phyloP scores from a whole-genome alignment of 768 basidiomycete genomes.

The Lenzites betulinus region DNA sequence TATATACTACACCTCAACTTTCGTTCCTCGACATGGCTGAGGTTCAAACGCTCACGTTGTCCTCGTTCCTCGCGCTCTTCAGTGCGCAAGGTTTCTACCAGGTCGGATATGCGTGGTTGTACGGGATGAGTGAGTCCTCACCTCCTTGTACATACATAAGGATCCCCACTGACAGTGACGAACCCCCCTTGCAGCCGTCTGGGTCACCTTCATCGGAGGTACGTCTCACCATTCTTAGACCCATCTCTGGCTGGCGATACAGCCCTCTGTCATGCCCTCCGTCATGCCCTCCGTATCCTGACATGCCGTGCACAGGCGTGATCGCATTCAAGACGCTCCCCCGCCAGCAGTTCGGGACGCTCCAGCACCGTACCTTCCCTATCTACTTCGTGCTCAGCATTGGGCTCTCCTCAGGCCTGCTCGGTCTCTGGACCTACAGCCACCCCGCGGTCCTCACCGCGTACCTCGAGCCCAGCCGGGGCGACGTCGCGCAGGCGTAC shows the following conservation, averaged over 20 bases:
- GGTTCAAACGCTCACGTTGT: conserved; percentile 19
- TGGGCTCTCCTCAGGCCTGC: conserved; percentile 51
- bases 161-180: too few species aligned
- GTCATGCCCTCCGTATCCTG: neutral
- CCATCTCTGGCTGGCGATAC: too few species aligned
- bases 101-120: conserved; percentile 61
- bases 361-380: conserved; percentile 77
- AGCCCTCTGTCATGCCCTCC: too few species aligned
- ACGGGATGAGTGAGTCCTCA: conserved; percentile 64
- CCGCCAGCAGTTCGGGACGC: conserved; percentile 71
- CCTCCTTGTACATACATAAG: neutral
- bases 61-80: conserved; percentile 27
- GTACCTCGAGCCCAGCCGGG: conserved; percentile 46
- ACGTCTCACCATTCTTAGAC: too few species aligned
- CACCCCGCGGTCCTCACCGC: conserved; percentile 58
- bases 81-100: conserved; percentile 45
- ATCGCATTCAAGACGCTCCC: conserved; percentile 64
- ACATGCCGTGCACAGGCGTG: conserved; percentile 43
- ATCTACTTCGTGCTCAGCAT: conserved; percentile 71
- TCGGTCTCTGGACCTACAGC: conserved; percentile 57
- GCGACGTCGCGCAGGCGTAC: conserved; percentile 69
- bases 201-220: conserved; percentile 73
- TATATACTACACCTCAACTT: neutral
- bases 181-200: conserved; percentile 39
- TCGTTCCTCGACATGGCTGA: conserved; percentile 19